Evolutionary conservation across 176 grass and related monocot genomes (phyloP).

Genomic region (Leersia perrieri): DNA sequence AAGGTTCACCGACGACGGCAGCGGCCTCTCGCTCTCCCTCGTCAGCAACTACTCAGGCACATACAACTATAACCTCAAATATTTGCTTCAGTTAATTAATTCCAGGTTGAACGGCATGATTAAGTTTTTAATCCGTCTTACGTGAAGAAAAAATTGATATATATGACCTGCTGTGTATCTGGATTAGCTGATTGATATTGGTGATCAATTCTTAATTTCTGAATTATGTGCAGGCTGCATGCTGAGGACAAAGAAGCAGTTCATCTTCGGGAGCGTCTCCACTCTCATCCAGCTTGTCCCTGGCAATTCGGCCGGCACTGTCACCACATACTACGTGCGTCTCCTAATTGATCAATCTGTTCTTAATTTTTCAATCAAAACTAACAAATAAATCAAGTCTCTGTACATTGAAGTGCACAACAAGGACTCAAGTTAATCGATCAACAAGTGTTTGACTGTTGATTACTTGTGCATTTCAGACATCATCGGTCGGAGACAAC

Average conservation of each 20-base stretch:
- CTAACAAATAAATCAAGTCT: too few species aligned
- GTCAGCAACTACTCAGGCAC: constrained; percentile 40
- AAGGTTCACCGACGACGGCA: constrained; percentile 13
- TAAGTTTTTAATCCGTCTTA: background rate
- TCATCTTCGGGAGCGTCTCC: constrained; percentile 64
- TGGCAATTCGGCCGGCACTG: constrained; percentile 67
- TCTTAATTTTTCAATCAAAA: background rate
- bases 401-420: too few species aligned
- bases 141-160: background rate
- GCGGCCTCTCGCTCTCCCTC: constrained; percentile 25
- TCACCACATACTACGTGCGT: constrained; percentile 76
- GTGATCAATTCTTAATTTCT: background rate
- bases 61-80: background rate
- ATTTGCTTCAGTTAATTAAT: background rate
- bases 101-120: background rate
- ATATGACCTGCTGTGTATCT: background rate
- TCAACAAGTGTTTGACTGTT: too few species aligned
- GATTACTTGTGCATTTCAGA: constrained; percentile 9
- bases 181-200: too few species aligned
- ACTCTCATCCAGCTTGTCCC: constrained; percentile 61
- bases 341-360: background rate
- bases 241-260: constrained; percentile 68
- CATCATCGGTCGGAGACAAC: constrained; percentile 36
- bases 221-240: constrained; percentile 31
- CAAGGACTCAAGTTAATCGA: too few species aligned